Evolutionary conservation across 106 monocot species (phyloP), one percentile per base, ranked within the genome.

Genomic region (Phalaenopsis equestris): DNA sequence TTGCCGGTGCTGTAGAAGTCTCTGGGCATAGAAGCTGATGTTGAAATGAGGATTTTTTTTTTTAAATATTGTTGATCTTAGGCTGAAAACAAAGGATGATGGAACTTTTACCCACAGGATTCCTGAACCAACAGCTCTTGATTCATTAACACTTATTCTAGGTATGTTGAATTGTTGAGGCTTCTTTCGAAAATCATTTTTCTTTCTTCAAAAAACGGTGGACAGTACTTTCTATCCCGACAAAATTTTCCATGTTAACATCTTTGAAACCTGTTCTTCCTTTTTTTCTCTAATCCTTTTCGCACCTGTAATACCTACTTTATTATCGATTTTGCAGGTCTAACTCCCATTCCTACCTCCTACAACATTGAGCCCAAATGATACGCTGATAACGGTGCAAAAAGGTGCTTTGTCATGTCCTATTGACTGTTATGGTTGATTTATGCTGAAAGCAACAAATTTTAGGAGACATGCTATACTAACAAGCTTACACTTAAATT

Each of bases 91-190:
- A 14, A 43, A 74, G 74, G 74, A 74, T 74, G 74, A 74, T 74
- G 74, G 74, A 74, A 74, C 42, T 74, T 74, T 74, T 74, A 43
- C 43, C 74, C 74, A 74, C 74, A 74, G 41, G 74, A 74, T 74
- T 74, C 74, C 74, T 74, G 17, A 5, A 43, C 43, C 5, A 43
- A 74, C 38, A 38, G 38, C 38, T 70, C 70, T 70, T 38, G 67
- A 67, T 10, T 67, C 2, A 6, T 38, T 70, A 70, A 39, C 70
- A 70, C 12, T 11, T 64, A 70, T 3, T 37, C 14, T 70, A 70
- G 30, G 38, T 64, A 14, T 70, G 38, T 39, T 70, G 37, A 10
- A 39, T 37, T 4, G 37, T 2, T 39, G 37, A 39, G 39, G 23
- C 38, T 38, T 70, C 15, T 70, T 70, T 70, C 39, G 19, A 14